phyloP scores from a whole-genome alignment of 1,139 yeast genomes.

The Yamadazyma sp. region DNA sequence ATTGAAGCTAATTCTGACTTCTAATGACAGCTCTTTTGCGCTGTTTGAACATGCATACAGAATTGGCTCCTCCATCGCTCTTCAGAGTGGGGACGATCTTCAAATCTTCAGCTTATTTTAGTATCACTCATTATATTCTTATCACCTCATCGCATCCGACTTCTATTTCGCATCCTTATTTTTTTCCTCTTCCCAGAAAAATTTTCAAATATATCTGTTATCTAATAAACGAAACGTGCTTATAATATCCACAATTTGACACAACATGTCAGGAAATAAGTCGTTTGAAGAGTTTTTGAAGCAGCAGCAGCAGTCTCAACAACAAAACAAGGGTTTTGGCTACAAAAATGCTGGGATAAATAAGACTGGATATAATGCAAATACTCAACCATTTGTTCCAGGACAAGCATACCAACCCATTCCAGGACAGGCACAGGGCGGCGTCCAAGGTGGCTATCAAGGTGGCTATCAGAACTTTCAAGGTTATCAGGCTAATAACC shows the following conservation, averaged over 20 bases:
- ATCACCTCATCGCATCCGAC: conserved; percentile 2
- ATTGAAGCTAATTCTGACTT: background rate
- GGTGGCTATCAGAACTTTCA: conserved; percentile 8
- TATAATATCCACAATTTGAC: background rate
- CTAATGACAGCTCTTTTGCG: background rate
- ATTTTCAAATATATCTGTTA: background rate
- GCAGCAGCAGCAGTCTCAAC: conserved; percentile 25
- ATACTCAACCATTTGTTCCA: conserved; percentile 16
- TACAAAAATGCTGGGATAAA: conserved; percentile 21
- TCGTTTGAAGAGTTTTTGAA: conserved; percentile 30
- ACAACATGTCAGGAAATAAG: conserved; percentile 21
- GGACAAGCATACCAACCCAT: conserved; percentile 4
- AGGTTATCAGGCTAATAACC: conserved; percentile 4
- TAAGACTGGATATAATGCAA: conserved; percentile 12
- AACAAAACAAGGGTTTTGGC: conserved; percentile 24
- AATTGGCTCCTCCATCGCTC: conserved; percentile 9
- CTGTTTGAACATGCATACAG: conserved; percentile 5
- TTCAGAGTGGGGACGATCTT: conserved; percentile 3
- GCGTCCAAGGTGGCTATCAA: conserved; percentile 8
- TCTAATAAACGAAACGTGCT: conserved; percentile 1
- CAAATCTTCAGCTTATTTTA: conserved; percentile 1
- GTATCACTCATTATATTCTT: background rate
- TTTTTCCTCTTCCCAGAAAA: background rate
- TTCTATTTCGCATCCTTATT: conserved; percentile 3
- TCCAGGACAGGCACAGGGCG: conserved; percentile 3